Conservation (phyloP, 306 rosid species). For the Geum urbanum region DNA sequence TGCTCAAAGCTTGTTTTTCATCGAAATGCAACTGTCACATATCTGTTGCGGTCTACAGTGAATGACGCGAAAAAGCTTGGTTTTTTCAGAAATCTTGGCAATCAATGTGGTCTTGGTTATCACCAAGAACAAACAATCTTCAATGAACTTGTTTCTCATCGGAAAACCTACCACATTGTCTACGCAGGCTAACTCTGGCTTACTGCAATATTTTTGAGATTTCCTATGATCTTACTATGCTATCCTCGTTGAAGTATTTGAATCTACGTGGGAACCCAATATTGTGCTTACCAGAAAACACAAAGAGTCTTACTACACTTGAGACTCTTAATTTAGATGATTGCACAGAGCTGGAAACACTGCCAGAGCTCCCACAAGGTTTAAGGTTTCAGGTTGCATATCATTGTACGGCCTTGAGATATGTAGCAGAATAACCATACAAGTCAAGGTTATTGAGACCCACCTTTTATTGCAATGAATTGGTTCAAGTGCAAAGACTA, state of each 20-base stretch:
- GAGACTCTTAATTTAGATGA: background rate
- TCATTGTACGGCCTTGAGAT: too few species aligned
- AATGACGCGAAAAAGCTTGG: background rate
- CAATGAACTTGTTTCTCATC: background rate
- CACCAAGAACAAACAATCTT: background rate
- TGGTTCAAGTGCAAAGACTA: background rate
- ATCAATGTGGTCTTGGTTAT: background rate
- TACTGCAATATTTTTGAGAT: background rate
- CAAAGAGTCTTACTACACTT: background rate
- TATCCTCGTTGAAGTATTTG: background rate
- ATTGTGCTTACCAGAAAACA: background rate
- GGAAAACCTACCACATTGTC: background rate
- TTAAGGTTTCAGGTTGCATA: background rate
- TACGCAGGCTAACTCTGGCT: background rate
- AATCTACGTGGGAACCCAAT: background rate
- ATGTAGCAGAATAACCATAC: too few species aligned
- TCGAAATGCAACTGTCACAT: too few species aligned
- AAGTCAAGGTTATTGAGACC: too few species aligned
- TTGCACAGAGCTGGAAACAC: background rate
- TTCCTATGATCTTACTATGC: background rate
- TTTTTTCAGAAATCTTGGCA: background rate
- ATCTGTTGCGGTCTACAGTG: too few species aligned
- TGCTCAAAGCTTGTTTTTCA: slow-evolving; percentile 8
- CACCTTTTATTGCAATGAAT: background rate
- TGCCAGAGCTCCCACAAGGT: background rate